Evolutionary conservation across 352 stramenopile genomes (phyloP).

Genomic region (Phytophthora colocasiae): DNA sequence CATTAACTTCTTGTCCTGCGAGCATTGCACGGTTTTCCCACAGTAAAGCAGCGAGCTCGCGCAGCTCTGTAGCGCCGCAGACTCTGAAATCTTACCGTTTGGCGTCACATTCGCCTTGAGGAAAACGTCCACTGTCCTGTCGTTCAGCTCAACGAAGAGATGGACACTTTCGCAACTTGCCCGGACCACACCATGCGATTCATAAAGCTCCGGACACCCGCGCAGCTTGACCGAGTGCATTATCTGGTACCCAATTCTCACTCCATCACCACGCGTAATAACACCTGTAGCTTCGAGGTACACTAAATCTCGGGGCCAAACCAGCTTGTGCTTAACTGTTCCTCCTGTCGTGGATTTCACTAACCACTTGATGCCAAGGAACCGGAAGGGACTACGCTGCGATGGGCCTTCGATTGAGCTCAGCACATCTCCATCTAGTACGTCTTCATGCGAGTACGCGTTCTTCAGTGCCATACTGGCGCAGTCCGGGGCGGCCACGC

Average conservation of each 20-base stretch:
- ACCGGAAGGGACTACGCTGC: slow-evolving; percentile 65
- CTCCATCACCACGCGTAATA: slow-evolving; percentile 54
- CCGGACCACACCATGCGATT: slow-evolving; percentile 44
- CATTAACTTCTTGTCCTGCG: slow-evolving; percentile 64
- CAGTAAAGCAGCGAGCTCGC: slow-evolving; percentile 50
- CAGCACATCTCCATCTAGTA: slow-evolving; percentile 68
- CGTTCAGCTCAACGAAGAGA: slow-evolving; percentile 45
- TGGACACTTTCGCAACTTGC: slow-evolving; percentile 50
- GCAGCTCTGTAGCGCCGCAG: slow-evolving; percentile 36
- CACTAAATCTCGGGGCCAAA: slow-evolving; percentile 60
- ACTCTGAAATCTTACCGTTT: slow-evolving; percentile 40
- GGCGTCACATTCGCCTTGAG: slow-evolving; percentile 42
- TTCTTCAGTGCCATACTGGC: slow-evolving; percentile 68
- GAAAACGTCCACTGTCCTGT: slow-evolving; percentile 48
- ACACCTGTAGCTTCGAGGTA: slow-evolving; percentile 74
- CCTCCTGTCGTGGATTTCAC: slow-evolving; percentile 52
- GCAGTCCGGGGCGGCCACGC: slow-evolving; percentile 57
- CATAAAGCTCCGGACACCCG: slow-evolving; percentile 39
- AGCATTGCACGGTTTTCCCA: slow-evolving; percentile 51
- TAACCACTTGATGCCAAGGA: slow-evolving; percentile 77
- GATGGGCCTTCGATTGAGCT: slow-evolving; percentile 62
- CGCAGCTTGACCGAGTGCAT: slow-evolving; percentile 67
- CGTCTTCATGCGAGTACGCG: slow-evolving; percentile 47
- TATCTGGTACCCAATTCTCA: slow-evolving; percentile 71
- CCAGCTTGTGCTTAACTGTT: slow-evolving; percentile 46